Evolutionary conservation across 768 basidiomycete genomes (phyloP), one percentile per base, ranked within the genome.

Genomic region (Tylopilus rubrobrunneus): DNA sequence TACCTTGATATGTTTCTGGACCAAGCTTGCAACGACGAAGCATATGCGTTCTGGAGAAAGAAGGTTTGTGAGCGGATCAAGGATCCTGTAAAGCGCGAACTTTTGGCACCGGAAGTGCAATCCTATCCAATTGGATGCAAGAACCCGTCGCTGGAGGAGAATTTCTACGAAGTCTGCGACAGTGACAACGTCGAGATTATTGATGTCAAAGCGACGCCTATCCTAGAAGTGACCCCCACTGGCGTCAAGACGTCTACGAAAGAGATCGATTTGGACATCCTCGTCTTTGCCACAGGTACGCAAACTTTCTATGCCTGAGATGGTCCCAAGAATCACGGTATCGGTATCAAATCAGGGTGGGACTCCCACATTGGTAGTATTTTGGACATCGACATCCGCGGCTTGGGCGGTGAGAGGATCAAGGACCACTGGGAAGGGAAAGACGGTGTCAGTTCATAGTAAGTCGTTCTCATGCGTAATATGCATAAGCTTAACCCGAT

Each of bases 151-250:
- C 11, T 53, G 37, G 60, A 61, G 29, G 41, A 57, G 42, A 12
- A 19, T 19, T 61, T 41, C 33, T 61, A 61, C 39, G 60, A 61
- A 5, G 28, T 45, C 31, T 40, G 57, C 34, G 46, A 57, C 41
- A 59, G 55, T 25, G 56, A 62, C 1, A 62, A 62, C 6, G 60
- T 58, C 1, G 60, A 62, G 11, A 45, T 62, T 10, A 51, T 62
- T 15, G 48, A 62, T 21, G 3, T 51, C 12, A 58, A 46, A 1
- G 45, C 45, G n/a, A 45, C 48, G 0, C 49, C 56, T 0, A 62
- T 62, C 17, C 36, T 48, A 1, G 60, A 61, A 34, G 52, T 61
- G 5, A 23, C 3, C 5, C 40, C 48, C 31, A 54, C 43, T 2
- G 59, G 60, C 8, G n/a, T 61, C 8, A 61, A 28, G 27, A 57